phyloP scores from a whole-genome alignment of 768 basidiomycete species.

The Auricularia heimuer region DNA sequence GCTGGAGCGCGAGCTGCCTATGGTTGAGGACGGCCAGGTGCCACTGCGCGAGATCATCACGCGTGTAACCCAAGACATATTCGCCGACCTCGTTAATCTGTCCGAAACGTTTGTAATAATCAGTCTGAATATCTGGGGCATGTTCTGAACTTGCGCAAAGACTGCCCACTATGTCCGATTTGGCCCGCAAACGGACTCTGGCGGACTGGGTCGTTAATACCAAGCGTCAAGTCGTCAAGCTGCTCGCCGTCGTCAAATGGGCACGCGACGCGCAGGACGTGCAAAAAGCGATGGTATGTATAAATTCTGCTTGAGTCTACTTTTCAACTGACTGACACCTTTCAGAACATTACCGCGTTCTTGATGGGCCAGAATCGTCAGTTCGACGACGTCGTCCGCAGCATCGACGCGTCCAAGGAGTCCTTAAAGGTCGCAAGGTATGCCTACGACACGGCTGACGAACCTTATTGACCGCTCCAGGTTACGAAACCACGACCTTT shows the following conservation, averaged over 20 bases:
- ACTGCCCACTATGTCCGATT: conserved; percentile 76
- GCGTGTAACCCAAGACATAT: conserved; percentile 67
- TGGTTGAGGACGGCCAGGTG: conserved; percentile 65
- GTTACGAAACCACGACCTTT: conserved; percentile 85
- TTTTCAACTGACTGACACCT: background rate
- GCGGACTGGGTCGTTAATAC: conserved; percentile 88
- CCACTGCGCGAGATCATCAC: conserved; percentile 65
- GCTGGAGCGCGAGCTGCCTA: conserved; percentile 64
- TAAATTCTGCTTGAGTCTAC: background rate
- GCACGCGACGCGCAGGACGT: conserved; percentile 72
- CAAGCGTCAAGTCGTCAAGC: conserved; percentile 81
- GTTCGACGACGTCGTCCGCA: conserved; percentile 59
- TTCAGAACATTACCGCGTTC: conserved; percentile 84
- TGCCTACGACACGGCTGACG: conserved; percentile 11
- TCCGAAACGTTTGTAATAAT: conserved; percentile 64
- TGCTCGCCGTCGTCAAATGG: conserved; percentile 84
- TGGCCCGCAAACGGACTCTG: conserved; percentile 65
- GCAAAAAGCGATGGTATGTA: conserved; percentile 73
- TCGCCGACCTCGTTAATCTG: conserved; percentile 71
- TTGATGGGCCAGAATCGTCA: conserved; percentile 78
- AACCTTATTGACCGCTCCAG: conserved; percentile 27
- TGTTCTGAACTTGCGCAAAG: conserved; percentile 20
- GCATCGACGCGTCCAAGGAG: conserved; percentile 56
- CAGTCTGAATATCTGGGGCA: background rate
- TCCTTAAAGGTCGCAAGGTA: conserved; percentile 72